Conservation (phyloP, 495 filamentous ascomycete genomes). For the Aspergillus incahuasiensis region DNA sequence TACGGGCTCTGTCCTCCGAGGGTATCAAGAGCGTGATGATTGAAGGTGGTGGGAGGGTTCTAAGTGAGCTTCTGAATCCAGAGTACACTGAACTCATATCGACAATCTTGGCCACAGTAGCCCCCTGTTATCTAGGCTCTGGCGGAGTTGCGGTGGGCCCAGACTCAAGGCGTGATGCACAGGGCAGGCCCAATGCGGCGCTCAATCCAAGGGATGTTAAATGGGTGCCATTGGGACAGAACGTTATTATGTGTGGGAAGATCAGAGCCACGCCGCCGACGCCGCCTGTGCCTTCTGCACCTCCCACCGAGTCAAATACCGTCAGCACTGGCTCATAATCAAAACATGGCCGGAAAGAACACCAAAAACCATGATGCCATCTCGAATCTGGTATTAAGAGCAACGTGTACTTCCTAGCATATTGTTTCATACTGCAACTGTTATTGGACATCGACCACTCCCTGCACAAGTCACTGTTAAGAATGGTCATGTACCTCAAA, state of each 20-base stretch:
- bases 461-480: too few relatives aligned
- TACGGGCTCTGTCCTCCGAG: constrained; percentile 51
- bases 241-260: constrained; percentile 73
- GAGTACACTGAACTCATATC: constrained; percentile 61
- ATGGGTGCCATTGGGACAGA: constrained; percentile 69
- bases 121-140: constrained; percentile 75
- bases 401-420: too few relatives aligned
- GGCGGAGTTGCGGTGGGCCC: constrained; percentile 73
- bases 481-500: too few relatives aligned
- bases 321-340: too few relatives aligned
- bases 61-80: constrained; percentile 64
- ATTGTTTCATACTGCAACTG: too few relatives aligned
- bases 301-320: too few relatives aligned
- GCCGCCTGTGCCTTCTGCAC: too few relatives aligned
- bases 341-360: too few relatives aligned
- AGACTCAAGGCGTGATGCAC: constrained; percentile 42
- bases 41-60: constrained; percentile 75
- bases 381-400: too few relatives aligned
- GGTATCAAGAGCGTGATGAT: constrained; percentile 80
- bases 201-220: constrained; percentile 59
- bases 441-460: too few relatives aligned
- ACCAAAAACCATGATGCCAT: too few relatives aligned
- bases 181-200: constrained; percentile 50
- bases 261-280: constrained; percentile 22
- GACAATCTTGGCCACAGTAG: constrained; percentile 76